Percentiles rank a stretch among this genome's conserved stretches.
phyloP scores from a whole-genome alignment of 768 basidiomycete genomes.

The Mrakia frigida region DNA sequence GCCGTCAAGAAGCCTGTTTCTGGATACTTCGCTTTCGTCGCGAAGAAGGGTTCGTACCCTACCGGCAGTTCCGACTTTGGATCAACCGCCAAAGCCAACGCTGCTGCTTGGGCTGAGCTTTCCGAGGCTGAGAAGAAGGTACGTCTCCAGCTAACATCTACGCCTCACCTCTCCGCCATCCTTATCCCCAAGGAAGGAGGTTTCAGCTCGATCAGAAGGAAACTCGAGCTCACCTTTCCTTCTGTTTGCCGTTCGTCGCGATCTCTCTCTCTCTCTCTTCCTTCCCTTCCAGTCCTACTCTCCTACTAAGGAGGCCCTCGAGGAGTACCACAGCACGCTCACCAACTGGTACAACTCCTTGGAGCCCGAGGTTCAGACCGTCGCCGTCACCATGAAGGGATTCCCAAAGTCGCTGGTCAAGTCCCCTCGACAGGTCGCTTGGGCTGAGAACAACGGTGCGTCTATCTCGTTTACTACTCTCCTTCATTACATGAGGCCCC shows the following conservation, averaged over 20 bases:
- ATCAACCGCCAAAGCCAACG: background rate
- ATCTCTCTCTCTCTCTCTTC: background rate
- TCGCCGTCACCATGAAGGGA: background rate
- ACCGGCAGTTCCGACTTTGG: background rate
- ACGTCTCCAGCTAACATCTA: background rate
- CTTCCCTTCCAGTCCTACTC: background rate
- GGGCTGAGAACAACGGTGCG: background rate
- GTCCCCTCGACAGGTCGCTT: background rate
- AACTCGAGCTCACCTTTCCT: background rate
- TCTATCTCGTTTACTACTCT: background rate
- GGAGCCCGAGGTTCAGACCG: background rate
- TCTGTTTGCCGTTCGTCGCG: background rate
- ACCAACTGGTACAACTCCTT: background rate
- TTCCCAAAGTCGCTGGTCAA: background rate
- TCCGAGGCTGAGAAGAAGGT: conserved; percentile 9
- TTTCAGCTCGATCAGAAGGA: background rate
- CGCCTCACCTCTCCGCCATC: no score
- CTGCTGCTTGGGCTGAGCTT: background rate
- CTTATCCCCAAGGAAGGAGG: background rate
- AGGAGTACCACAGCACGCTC: background rate
- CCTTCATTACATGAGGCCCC: no score
- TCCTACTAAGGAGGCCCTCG: background rate
- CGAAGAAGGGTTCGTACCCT: background rate
- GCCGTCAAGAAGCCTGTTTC: background rate
- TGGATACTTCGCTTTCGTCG: background rate